These are phyloP conservation scores for Penicillium alfredii DNA, from an alignment of 495 filamentous ascomycete genomes.

Conservation along the genomic window DNA sequence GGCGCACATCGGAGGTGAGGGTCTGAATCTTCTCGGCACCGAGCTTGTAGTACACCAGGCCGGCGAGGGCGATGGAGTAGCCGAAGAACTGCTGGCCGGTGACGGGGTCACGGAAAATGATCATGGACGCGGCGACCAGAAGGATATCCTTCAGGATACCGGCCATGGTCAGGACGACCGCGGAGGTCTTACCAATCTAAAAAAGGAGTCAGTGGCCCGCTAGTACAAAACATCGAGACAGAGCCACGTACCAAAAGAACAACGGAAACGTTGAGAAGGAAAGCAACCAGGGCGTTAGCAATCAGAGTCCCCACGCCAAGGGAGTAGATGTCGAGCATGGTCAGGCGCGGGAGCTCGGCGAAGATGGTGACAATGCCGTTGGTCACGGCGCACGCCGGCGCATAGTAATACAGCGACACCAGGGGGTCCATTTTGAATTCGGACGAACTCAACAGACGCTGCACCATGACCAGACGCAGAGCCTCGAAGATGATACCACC, in stretches of 20 bases:
- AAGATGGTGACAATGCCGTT: constrained; percentile 69
- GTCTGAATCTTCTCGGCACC: constrained; percentile 70
- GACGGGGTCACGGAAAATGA: constrained; percentile 79
- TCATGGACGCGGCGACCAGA: constrained; percentile 77
- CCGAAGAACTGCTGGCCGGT: constrained; percentile 79
- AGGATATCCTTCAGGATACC: constrained; percentile 96
- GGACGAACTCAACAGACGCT: constrained; percentile 72
- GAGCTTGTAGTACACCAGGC: constrained; percentile 91
- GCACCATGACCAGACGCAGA: constrained; percentile 79
- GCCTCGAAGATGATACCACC: constrained; percentile 79
- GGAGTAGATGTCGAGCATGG: constrained; percentile 59
- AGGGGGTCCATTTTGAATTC: constrained; percentile 96
- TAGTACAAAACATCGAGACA: too few species aligned
- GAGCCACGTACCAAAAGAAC: constrained; percentile 86
- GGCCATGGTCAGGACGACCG: constrained; percentile 87
- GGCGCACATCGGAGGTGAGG: constrained; percentile 53
- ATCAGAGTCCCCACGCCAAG: constrained; percentile 69
- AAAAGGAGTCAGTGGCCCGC: constrained; percentile 25
- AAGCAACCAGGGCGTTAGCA: constrained; percentile 72
- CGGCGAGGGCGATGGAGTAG: constrained; percentile 79
- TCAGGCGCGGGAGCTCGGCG: constrained; percentile 64
- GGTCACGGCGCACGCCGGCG: constrained; percentile 78
- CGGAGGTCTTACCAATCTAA: constrained; percentile 92
- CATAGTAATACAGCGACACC: constrained; percentile 90
- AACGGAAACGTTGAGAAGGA: constrained; percentile 80